Base-by-base conservation (phyloP, 2,329 filamentous ascomycete genomes). In the Trichoderma lentiforme region DNA sequence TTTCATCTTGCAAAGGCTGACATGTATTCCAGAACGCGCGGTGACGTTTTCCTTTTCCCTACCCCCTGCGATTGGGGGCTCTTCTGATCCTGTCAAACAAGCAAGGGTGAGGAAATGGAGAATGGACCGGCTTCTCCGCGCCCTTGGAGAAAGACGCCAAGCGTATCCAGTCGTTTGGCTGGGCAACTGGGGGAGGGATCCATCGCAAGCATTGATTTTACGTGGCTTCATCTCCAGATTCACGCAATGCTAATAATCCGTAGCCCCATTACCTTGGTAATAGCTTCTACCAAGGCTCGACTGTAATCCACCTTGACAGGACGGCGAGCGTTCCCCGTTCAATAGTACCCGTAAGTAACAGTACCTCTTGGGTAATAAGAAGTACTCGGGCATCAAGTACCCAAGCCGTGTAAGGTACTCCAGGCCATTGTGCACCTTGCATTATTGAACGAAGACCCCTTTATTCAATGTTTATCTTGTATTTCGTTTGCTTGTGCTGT, bases 401-500 rank as follows among this genome's bases (percentile, higher is more conserved):
- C n/a, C 18, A 14, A 14, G 28, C 34, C 6, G 34, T 15, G 15
- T 15, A 4, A 14, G 34, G 12, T 36, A 36, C 14, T 36, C 11
- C 6, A 8, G 7, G 9, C 11, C 39, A 43, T 32, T n/a, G 26
- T 21, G 15, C 28, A 28, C 11, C 3, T 12, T 21, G 18, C 26
- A 60, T 21, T 32, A 15, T 58, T 9, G 3, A 12, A 58, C 9
- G 2, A 3, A 58, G 9, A 12, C 11, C 26, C 30, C 28, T 47
- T 60, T 43, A 47, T 68, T 15, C 18, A 18, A 47, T 68, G 21
- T 61, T 28, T 43, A 15, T 67, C 12, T 53, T 70, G 51, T 53
- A 70, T 53, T 70, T 62, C 66, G 66, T 70, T 70, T 70, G 66
- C 66, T 70, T 53, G 66, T 70, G 39, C 66, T 70, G 66, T 70